A percentile compares a stretch with the other conserved stretches of the same genome.
phyloP scores from a whole-genome alignment of 352 stramenopile genomes.

The Thalassiosira sp. region DNA sequence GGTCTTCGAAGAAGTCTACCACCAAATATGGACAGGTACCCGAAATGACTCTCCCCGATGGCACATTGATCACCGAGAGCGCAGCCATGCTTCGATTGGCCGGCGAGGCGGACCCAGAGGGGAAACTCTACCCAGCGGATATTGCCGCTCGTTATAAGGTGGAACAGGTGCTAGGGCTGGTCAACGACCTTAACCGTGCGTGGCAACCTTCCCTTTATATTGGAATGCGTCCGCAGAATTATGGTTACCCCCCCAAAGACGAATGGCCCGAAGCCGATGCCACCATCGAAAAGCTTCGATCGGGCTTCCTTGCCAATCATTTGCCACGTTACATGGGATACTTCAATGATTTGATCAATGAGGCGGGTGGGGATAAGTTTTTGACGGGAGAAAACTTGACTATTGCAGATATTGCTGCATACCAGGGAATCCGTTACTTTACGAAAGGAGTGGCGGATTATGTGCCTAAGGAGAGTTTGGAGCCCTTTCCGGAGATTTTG shows the following conservation, averaged over 20 bases:
- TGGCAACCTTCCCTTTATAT: slow-evolving; percentile 61
- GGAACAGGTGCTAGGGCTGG: slow-evolving; percentile 41
- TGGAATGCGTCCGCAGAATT: slow-evolving; percentile 56
- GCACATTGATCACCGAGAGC: slow-evolving; percentile 1
- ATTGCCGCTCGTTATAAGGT: background rate
- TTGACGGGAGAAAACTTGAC: slow-evolving; percentile 56
- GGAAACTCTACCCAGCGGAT: slow-evolving; percentile 9
- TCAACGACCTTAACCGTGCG: slow-evolving; percentile 54
- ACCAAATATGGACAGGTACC: slow-evolving; percentile 2
- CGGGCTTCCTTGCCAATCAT: slow-evolving; percentile 56
- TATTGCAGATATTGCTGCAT: slow-evolving; percentile 72
- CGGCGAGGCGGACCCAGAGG: slow-evolving; percentile 12
- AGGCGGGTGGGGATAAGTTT: slow-evolving; percentile 42
- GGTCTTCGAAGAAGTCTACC: slow-evolving; percentile 14
- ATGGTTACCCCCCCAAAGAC: slow-evolving; percentile 55
- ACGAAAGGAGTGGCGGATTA: slow-evolving; percentile 69
- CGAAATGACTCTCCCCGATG: slow-evolving; percentile 8
- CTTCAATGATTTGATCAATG: slow-evolving; percentile 51
- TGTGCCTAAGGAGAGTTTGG: slow-evolving; percentile 57
- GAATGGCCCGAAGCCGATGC: slow-evolving; percentile 55
- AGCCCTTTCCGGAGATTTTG: slow-evolving; percentile 53
- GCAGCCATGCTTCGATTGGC: slow-evolving; percentile 6
- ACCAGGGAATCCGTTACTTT: slow-evolving; percentile 53
- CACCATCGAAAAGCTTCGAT: slow-evolving; percentile 57
- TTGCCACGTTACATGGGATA: slow-evolving; percentile 56